Evolutionary conservation across 257 asterid genomes (phyloP), one percentile per base, ranked within the genome.

Genomic region (Vinca minor): DNA sequence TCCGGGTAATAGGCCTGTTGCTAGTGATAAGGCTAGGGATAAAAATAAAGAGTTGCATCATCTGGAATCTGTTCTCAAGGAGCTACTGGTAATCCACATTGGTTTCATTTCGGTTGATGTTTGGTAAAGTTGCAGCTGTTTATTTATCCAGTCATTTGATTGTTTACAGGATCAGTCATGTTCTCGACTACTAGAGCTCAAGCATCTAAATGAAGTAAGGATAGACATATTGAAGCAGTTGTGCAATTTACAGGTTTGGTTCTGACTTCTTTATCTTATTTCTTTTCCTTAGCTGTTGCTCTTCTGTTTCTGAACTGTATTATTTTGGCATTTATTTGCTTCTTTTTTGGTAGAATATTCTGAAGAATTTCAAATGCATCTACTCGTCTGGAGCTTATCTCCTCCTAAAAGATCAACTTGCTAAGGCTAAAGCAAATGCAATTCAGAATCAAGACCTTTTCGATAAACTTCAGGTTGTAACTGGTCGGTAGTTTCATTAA

Each of bases 381-480:
- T 79, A 84, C 74, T 85, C 95, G 60, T 80, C 95, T 75, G 85
- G 66, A 77, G 81, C 99, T 66, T 93, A 83, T 78, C 76, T 67
- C 72, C 71, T 78, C 71, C 78, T 89, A 50, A 84, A 82, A 77
- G 95, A 89, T 78, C 95, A 89, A 81, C 81, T 89, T 70, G 73
- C 62, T 12, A 93, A 86, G 78, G 86, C 94, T 73, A 89, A 87
- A 79, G 85, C 82, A 60, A 88, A 83, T 68, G 78, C 82, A 39
- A 70, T 68, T 57, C 87, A 81, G 52, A 87, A 85, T 78, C 99
- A 83, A 80, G 79, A 83, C 59, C 82, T 85, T 58, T 83, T 78
- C 45, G 95, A 87, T 82, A 87, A 90, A 84, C 79, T 93, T 68
- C 99, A 93, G 99, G 98, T 92, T 78, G 81, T 73, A 63, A 69